Evolutionary conservation across 106 monocot species (phyloP), one percentile per base, ranked within the genome.

Genomic region (Dioscorea zingiberensis): DNA sequence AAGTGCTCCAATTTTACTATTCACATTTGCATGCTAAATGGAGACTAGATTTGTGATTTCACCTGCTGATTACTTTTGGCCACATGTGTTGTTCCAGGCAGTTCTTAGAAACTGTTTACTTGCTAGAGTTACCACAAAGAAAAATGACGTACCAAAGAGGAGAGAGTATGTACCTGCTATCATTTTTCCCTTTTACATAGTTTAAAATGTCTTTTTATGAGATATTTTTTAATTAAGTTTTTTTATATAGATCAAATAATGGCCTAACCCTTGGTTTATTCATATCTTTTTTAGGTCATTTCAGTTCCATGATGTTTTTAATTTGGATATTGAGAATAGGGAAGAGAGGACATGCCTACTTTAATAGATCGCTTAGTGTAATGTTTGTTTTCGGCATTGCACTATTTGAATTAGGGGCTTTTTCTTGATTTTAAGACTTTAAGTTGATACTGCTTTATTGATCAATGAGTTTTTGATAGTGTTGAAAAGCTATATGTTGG

Each of bases 81-180:
- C n/a, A n/a, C 46, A 24, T 60, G 4, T 53, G 32, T 60, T 60
- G 19, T 66, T 28, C 54, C 77, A 98, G 97, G 97, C 92, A 60
- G 82, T 92, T 77, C 68, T 98, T 67, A n/a, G 97, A 98, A 71
- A 98, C 97, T 63, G 97, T 98, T n/a, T n/a, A n/a, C n/a, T n/a
- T 47, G 97, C 97, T 66, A 85, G 97, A 78, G 92, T 92, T 48
- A 83, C 80, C 49, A n/a, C 80, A 27, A 98, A 92, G 84, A 98
- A 98, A 76, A 98, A 98, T 82, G 97, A 98, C 23, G n/a, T n/a
- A 92, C 92, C 51, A 97, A 88, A 57, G 97, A 92, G 61, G 92
- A 98, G 47, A 91, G n/a, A 88, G 97, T 98, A 86, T 73, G 64
- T 67, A 9, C n/a, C n/a, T n/a, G n/a, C 13, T 58, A 67, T 45